Base-by-base conservation (phyloP, 2,329 filamentous ascomycete genomes). In the Grosmannia serpens region DNA sequence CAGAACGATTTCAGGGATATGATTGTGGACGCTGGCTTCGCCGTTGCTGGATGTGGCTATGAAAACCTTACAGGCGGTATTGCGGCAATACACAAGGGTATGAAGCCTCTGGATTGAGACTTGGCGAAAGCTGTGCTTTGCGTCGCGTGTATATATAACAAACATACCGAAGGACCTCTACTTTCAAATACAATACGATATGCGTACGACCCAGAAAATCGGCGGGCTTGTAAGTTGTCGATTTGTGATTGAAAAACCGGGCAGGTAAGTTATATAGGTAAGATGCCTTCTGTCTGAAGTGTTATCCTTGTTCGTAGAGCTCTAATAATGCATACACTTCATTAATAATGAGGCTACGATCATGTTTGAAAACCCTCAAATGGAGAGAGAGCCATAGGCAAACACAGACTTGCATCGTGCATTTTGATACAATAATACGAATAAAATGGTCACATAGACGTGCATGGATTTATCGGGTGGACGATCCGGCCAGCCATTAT, bases 11-110 rank as follows among this genome's bases (percentile, higher is more conserved):
- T 95, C 69, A 81, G 86, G 63, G 79, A 83, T 38, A 91, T 95
- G 88, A 94, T 95, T 67, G 72, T 81, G 64, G 82, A 86, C 29
- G 92, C 89, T 3, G 92, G 92, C 1, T 99, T 99, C 68, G 76
- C 88, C 62, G 84, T 95, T 50, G 91, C 87, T 1, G 91, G 88
- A 1, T 74, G 83, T 56, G 89, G 89, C 0, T 99, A 88, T 74
- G 91, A 97, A 76, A 86, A 99, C 70, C 71, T 99, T 69, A 96
- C 89, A 0, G 86, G 89, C 50, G 94, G 94, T 0, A 91, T 99
- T 69, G 94, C 94, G 5, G 91, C 91, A 57, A 95, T 99, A 63
- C 95, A 99, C 70, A 96, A 91, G 77, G 94, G 92, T 10, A 87
- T 99, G 67, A 99, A 99, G 78, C 91, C 83, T 7, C 61, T 81